phyloP scores from a whole-genome alignment of 345 rosid species.

The Salix purpurea region DNA sequence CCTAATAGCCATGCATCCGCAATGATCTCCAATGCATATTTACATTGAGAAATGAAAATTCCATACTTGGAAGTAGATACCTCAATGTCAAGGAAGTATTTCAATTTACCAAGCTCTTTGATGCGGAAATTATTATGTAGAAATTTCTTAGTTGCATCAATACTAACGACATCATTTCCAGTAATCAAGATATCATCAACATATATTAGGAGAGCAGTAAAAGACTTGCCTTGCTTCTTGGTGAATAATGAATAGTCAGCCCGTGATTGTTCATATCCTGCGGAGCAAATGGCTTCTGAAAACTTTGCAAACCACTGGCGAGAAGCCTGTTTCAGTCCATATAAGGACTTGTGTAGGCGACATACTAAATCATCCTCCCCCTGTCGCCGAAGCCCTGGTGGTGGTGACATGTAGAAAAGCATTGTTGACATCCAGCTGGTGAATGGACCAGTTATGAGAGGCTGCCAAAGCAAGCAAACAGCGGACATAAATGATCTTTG shows the following conservation, averaged over 20 bases:
- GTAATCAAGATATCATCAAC: constrained; percentile 5
- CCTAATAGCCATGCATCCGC: not conserved
- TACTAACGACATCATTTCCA: not conserved
- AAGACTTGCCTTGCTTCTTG: not conserved
- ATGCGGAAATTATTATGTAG: not conserved
- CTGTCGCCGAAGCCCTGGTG: not conserved
- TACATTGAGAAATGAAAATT: not conserved
- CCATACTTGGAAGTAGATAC: not conserved
- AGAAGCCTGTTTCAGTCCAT: not conserved
- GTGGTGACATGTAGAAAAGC: not conserved
- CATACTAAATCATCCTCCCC: not conserved
- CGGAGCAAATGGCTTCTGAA: not conserved
- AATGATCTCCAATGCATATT: constrained; percentile 1
- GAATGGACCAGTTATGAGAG: not conserved
- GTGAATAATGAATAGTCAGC: not conserved
- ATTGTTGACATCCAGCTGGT: too few relatives aligned
- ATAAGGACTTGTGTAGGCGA: not conserved
- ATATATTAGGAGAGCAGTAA: not conserved
- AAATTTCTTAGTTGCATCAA: not conserved
- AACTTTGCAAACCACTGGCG: not conserved
- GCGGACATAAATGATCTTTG: not conserved
- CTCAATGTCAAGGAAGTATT: constrained; percentile 3
- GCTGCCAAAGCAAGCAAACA: not conserved
- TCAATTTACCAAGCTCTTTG: constrained; percentile 1
- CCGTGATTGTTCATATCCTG: not conserved